Base-by-base conservation (phyloP, 176 grass and related monocot species). In the Lolium perenne region DNA sequence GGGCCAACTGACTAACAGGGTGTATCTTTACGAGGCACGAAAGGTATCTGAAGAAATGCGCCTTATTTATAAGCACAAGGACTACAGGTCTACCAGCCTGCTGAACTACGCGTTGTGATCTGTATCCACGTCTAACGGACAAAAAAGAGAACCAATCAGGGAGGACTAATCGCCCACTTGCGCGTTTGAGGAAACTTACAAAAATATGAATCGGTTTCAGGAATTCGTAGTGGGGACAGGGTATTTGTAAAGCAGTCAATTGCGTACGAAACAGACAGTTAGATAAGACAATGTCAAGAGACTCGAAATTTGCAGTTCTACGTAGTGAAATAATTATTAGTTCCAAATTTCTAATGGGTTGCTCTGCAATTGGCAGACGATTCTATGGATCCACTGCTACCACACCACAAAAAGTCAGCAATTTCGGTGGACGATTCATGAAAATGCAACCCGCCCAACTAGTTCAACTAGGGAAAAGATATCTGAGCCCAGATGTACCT, bases 11-110 rank as follows among this genome's bases (percentile, higher is more conserved):
- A 57, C 57, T 32, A 35, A 76, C 49, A 80, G 65, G 47, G 23
- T 59, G 85, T 20, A 41, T 32, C 15, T 49, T 18, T 80, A 26
- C 10, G 23, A 76, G n/a, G 59, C 18, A 75, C 57, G 59, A 69
- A 68, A 70, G 76, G 68, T 76, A 76, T 66, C 26, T 51, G 14
- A 20, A 55, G 16, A 20, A 76, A 29, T 35, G 73, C 16, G 25
- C 66, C 47, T 59, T 76, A 78, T 70, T 75, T 76, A 82, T 77
- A 78, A 72, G 54, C 50, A 66, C 26, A 59, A 29, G 4, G 13
- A 67, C 38, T 78, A 32, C 48, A 76, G 49, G 49, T 76, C 73
- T 35, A 76, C n/a, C n/a, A 22, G 13, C 66, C 57, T 57, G 47
- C 8, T 76, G 8, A 50, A 77, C 7, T 74, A 38, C 41, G 67